Evolutionary conservation across 106 monocot species (phyloP).

Genomic region (Dendrobium chrysotoxum): DNA sequence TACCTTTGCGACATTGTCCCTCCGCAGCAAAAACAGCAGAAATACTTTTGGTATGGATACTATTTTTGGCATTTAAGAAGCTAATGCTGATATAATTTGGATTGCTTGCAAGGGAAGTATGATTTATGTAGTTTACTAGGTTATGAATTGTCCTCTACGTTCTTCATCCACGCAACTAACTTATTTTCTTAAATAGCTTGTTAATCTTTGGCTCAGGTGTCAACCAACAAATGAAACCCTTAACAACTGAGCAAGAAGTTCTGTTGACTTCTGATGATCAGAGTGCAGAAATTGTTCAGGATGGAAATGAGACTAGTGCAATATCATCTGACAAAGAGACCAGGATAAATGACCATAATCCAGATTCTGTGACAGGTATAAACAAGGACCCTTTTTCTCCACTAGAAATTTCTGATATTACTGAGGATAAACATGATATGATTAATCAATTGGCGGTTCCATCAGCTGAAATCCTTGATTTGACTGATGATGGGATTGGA

Average conservation of each 20-base stretch:
- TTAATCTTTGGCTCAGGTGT: conserved; percentile 30
- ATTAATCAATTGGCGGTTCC: conserved; percentile 8
- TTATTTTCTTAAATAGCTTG: neutral
- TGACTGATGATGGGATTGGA: conserved; percentile 4
- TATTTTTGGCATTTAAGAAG: neutral
- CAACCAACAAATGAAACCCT: conserved; percentile 49
- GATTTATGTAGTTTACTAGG: neutral
- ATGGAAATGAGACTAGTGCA: conserved; percentile 9
- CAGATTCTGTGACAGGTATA: conserved; percentile 35
- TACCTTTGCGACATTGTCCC: conserved; percentile 69
- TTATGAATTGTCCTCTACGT: neutral
- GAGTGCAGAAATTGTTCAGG: conserved; percentile 18
- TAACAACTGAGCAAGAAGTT: conserved; percentile 40
- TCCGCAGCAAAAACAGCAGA: conserved; percentile 41
- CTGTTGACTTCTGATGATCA: conserved; percentile 28
- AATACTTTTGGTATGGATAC: conserved; percentile 26
- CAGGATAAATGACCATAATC: conserved; percentile 5
- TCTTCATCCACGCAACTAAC: neutral
- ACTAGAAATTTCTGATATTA: conserved; percentile 27
- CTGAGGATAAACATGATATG: conserved; percentile 18
- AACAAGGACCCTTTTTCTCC: conserved; percentile 19
- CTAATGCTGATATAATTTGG: neutral
- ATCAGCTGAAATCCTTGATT: conserved; percentile 9
- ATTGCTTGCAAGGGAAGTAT: neutral
- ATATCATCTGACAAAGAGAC: conserved; percentile 12